These are phyloP conservation scores for Acacia acuminata DNA, from an alignment of 306 rosid genomes.

Conservation along the genomic window DNA sequence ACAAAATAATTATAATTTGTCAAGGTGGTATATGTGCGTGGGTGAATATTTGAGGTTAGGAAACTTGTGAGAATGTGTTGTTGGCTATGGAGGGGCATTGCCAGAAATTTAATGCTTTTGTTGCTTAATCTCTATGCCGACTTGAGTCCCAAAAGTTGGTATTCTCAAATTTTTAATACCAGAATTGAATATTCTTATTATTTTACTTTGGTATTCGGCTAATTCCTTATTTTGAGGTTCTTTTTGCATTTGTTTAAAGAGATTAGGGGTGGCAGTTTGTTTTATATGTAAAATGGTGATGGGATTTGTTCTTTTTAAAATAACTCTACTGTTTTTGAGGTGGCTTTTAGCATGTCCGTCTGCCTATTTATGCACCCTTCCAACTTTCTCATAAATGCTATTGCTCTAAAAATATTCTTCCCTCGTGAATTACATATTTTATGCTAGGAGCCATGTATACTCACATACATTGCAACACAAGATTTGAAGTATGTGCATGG, in stretches of 20 bases:
- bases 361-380: background rate
- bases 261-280: background rate
- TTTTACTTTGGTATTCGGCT: background rate
- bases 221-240: background rate
- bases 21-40: background rate
- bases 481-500: background rate
- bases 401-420: background rate
- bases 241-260: background rate
- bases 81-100: background rate
- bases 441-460: background rate
- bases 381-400: background rate
- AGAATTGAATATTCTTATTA: background rate
- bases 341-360: conserved; percentile 6
- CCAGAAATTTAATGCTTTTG: background rate
- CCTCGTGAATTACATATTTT: background rate
- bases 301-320: background rate
- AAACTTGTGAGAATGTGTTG: background rate
- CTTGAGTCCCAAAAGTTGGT: background rate
- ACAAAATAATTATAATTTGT: background rate
- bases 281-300: background rate
- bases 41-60: background rate
- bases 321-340: background rate
- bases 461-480: background rate
- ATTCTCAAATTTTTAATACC: background rate
- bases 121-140: background rate